Conservation (phyloP, 2,329 filamentous ascomycete genomes). For the Penicillium sp. region DNA sequence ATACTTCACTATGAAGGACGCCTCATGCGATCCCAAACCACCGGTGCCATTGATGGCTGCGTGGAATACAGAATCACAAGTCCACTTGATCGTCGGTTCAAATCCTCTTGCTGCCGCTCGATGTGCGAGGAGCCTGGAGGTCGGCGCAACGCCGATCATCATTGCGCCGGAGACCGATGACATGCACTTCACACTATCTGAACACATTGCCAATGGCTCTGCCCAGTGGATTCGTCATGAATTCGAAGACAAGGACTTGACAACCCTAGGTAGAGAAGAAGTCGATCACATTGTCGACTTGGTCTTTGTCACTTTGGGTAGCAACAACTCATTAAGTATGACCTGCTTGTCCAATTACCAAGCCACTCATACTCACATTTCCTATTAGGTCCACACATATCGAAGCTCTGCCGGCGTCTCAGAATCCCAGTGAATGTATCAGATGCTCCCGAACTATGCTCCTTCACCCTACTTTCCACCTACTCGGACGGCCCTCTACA, state of each 20-base stretch:
- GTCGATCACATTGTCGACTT: slow-evolving; percentile 73
- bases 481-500: slow-evolving; percentile 85
- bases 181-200: slow-evolving; percentile 49
- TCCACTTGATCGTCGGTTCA: slow-evolving; percentile 78
- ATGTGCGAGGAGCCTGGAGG: slow-evolving; percentile 68
- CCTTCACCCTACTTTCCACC: slow-evolving; percentile 80
- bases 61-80: slow-evolving; percentile 33
- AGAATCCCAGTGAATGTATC: slow-evolving; percentile 89
- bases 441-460: slow-evolving; percentile 76
- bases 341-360: slow-evolving; percentile 22
- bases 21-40: slow-evolving; percentile 17
- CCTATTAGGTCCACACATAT: slow-evolving; percentile 55
- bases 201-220: slow-evolving; percentile 37
- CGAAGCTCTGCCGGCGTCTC: slow-evolving; percentile 63
- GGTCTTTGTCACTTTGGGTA: slow-evolving; percentile 70
- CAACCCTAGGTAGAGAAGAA: slow-evolving; percentile 67
- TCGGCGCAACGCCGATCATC: slow-evolving; percentile 71
- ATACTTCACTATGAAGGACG: slow-evolving; percentile 27
- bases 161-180: slow-evolving; percentile 60
- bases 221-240: slow-evolving; percentile 37
- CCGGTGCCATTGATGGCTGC: slow-evolving; percentile 34
- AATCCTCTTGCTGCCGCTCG: slow-evolving; percentile 80
- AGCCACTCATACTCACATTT: slow-evolving; percentile 26
- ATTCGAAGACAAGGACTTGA: slow-evolving; percentile 65
- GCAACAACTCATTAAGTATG: slow-evolving; percentile 44